phyloP scores from a whole-genome alignment of 2,329 filamentous ascomycete species.

The Epicoccum nigrum region DNA sequence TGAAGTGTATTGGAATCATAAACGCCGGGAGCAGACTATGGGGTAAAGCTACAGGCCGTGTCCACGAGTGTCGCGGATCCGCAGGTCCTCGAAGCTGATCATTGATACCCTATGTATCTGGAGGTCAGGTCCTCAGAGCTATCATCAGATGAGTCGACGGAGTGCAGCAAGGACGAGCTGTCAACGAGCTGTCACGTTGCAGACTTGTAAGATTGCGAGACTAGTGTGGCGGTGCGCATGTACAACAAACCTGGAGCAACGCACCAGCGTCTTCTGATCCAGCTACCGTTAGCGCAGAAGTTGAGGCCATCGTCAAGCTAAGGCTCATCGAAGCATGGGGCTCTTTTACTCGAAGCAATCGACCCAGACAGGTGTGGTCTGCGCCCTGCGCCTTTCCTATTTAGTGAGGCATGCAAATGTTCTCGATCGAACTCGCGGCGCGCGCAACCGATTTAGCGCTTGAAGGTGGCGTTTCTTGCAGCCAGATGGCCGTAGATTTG shows the following conservation, averaged over 20 bases:
- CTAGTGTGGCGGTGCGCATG: conserved; percentile 1
- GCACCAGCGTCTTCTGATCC: not conserved
- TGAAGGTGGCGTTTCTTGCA: no score
- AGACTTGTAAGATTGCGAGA: not conserved
- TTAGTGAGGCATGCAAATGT: conserved; percentile 1
- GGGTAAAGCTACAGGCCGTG: not conserved
- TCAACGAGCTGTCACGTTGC: not conserved
- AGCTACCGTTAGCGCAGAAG: conserved; percentile 1
- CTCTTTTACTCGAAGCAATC: conserved; percentile 10
- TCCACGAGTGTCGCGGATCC: not conserved
- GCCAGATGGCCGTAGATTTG: no score
- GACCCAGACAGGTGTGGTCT: not conserved
- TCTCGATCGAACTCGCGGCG: no score
- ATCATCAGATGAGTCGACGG: not conserved
- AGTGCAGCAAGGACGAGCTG: conserved; percentile 1
- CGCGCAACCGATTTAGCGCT: no score
- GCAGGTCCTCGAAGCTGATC: not conserved
- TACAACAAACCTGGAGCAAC: not conserved
- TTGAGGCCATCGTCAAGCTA: not conserved
- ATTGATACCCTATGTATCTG: no score
- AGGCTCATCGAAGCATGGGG: conserved; percentile 9
- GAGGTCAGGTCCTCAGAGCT: no score
- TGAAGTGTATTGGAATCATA: not conserved
- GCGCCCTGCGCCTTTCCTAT: not conserved
- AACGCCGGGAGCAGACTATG: not conserved